A percentile compares a stretch with the other conserved stretches of the same genome.
Evolutionary conservation across 768 basidiomycete genomes (phyloP).

Genomic region (Tremella fuciformis): DNA sequence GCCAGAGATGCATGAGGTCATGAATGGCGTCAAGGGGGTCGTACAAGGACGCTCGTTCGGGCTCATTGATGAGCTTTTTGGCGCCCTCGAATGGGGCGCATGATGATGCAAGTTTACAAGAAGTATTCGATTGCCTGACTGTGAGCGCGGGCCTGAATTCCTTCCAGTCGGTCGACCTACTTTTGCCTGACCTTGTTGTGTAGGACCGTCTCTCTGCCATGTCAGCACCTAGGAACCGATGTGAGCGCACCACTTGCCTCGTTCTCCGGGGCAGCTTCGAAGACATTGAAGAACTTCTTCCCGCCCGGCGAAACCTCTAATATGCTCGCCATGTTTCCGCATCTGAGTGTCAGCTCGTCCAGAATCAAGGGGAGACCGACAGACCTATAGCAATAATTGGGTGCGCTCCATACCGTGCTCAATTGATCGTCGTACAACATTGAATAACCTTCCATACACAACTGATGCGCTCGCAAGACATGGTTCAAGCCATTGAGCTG

Average conservation of each 20-base stretch:
- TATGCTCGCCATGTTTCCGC: constrained; percentile 95
- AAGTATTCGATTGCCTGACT: constrained; percentile 45
- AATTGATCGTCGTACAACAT: constrained; percentile 94
- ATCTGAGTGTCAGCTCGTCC: constrained; percentile 55
- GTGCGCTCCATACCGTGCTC: constrained; percentile 97
- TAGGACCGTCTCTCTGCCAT: constrained; percentile 46
- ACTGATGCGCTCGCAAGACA: constrained; percentile 94
- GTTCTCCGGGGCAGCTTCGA: constrained; percentile 97
- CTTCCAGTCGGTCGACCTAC: constrained; percentile 16
- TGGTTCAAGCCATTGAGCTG: constrained; percentile 95
- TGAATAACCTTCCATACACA: constrained; percentile 99
- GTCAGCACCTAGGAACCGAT: neutral
- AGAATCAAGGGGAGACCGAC: constrained; percentile 3
- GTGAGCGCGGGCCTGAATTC: constrained; percentile 18
- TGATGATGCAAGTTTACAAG: constrained; percentile 23
- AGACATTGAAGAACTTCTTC: constrained; percentile 89
- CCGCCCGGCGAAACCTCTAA: constrained; percentile 90
- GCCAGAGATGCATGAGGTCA: constrained; percentile 29
- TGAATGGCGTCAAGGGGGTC: constrained; percentile 36
- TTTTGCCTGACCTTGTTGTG: constrained; percentile 47
- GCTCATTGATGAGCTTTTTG: constrained; percentile 40
- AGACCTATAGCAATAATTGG: constrained; percentile 88
- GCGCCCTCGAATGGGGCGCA: constrained; percentile 32
- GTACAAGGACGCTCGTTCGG: constrained; percentile 33
- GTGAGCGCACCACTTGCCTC: constrained; percentile 54